Evolutionary conservation across 2,329 filamentous ascomycete species (phyloP).

Genomic region (Exophiala sideris): DNA sequence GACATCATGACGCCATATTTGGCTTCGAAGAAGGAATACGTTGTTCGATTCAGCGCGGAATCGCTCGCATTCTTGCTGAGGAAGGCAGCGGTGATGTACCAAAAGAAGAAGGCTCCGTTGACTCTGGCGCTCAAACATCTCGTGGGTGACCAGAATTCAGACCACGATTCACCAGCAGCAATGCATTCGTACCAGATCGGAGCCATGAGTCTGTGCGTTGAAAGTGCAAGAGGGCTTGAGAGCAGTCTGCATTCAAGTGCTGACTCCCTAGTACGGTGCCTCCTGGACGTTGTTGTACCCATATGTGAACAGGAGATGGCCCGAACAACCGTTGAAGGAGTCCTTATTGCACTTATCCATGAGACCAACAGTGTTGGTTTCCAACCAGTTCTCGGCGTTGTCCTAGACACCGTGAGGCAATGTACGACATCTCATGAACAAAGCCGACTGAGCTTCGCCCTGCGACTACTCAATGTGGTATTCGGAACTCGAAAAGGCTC

Average conservation of each 20-base stretch:
- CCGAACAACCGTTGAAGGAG: slow-evolving; percentile 60
- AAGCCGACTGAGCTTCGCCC: slow-evolving; percentile 48
- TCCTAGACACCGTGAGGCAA: slow-evolving; percentile 51
- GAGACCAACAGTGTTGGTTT: slow-evolving; percentile 75
- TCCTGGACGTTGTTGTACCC: slow-evolving; percentile 43
- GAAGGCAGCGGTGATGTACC: slow-evolving; percentile 76
- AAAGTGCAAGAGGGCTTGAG: slow-evolving; percentile 67
- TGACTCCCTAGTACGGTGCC: slow-evolving; percentile 49
- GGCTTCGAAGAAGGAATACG: slow-evolving; percentile 75
- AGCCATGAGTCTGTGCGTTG: slow-evolving; percentile 86
- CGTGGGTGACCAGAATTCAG: slow-evolving; percentile 54
- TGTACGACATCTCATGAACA: slow-evolving; percentile 1
- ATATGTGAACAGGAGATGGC: slow-evolving; percentile 44
- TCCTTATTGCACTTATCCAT: slow-evolving; percentile 78
- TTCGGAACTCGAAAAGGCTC: slow-evolving; percentile 78
- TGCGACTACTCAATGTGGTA: slow-evolving; percentile 64
- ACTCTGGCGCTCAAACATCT: slow-evolving; percentile 68
- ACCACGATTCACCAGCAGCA: background rate
- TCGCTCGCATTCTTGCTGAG: slow-evolving; percentile 90
- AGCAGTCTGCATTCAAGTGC: slow-evolving; percentile 57
- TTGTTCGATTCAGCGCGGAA: slow-evolving; percentile 89
- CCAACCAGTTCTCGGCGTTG: slow-evolving; percentile 59
- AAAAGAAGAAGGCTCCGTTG: slow-evolving; percentile 68
- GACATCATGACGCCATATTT: slow-evolving; percentile 79
- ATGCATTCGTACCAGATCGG: slow-evolving; percentile 72